Evolutionary conservation across 495 filamentous ascomycete genomes (phyloP).

Genomic region (Trichoderma erinaceum): DNA sequence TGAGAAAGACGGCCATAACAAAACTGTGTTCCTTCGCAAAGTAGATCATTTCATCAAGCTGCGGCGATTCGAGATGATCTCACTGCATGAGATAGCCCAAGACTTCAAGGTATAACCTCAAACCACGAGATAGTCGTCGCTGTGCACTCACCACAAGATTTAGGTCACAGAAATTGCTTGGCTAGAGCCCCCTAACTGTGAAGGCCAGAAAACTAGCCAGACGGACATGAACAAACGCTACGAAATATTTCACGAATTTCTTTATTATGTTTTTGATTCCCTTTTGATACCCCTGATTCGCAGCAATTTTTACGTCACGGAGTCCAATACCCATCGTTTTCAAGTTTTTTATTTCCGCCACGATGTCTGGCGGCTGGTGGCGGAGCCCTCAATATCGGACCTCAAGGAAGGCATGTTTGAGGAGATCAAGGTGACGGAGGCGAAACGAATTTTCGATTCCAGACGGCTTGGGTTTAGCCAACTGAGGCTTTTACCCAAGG

Average conservation of each 20-base stretch:
- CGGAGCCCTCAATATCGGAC: constrained; percentile 60
- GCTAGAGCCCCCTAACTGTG: constrained; percentile 52
- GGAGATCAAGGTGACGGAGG: constrained; percentile 57
- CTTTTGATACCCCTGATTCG: constrained; percentile 82
- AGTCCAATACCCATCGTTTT: constrained; percentile 74
- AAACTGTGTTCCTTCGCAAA: constrained; percentile 50
- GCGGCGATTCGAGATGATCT: constrained; percentile 73
- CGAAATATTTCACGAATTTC: constrained; percentile 74
- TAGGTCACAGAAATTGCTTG: constrained; percentile 65
- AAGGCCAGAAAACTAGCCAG: constrained; percentile 50
- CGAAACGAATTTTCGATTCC: constrained; percentile 50
- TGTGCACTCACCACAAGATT: not conserved
- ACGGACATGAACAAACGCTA: constrained; percentile 70
- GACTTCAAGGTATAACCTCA: constrained; percentile 57
- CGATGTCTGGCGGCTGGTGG: constrained; percentile 76
- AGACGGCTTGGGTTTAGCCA: constrained; percentile 69
- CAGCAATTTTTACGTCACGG: constrained; percentile 88
- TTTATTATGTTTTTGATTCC: constrained; percentile 92
- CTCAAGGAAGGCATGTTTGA: constrained; percentile 75
- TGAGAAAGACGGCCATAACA: constrained; percentile 50
- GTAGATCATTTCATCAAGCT: constrained; percentile 72
- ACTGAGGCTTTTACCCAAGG: constrained; percentile 75
- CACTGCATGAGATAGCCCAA: constrained; percentile 70
- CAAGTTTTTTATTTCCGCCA: constrained; percentile 91
- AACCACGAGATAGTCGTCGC: not conserved